Evolutionary conservation across 2,329 filamentous ascomycete genomes (phyloP).

Genomic region (Colletotrichum tropicale): DNA sequence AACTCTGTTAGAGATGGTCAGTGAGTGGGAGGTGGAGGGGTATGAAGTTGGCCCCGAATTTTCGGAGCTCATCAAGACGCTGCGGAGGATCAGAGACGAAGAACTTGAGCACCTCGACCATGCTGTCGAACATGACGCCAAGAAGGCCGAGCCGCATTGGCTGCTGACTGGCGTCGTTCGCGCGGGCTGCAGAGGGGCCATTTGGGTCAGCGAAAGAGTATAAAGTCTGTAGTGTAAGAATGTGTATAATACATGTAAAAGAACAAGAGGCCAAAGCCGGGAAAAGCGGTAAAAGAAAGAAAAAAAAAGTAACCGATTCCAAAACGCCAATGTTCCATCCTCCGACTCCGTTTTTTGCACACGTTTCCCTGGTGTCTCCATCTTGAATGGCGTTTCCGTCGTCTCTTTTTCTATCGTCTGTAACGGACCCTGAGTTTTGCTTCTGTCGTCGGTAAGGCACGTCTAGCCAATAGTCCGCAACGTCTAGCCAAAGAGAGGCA

Average conservation of each 20-base stretch:
- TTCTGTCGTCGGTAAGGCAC: not conserved
- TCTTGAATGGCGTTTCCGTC: not conserved
- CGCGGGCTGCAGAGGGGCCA: conserved; percentile 88
- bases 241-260: conserved; percentile 23
- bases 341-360: not conserved
- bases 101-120: conserved; percentile 97
- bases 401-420: not conserved
- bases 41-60: conserved; percentile 84
- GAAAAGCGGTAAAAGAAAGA: not conserved
- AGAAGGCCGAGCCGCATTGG: conserved; percentile 89
- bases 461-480: not conserved
- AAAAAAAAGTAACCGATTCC: not conserved
- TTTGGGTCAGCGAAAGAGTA: conserved; percentile 84
- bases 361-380: not conserved
- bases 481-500: not conserved
- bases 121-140: conserved; percentile 90
- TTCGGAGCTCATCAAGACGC: conserved; percentile 70
- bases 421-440: not conserved
- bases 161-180: conserved; percentile 85
- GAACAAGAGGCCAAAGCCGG: conserved; percentile 1
- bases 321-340: not conserved
- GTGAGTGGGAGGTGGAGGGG: conserved; percentile 75
- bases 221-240: conserved; percentile 33
- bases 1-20: conserved; percentile 79
- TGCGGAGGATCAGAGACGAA: conserved; percentile 89